Percentiles rank a stretch among this genome's conserved stretches.
Evolutionary conservation across 306 rosid genomes (phyloP).

Genomic region (Medicago arabica): DNA sequence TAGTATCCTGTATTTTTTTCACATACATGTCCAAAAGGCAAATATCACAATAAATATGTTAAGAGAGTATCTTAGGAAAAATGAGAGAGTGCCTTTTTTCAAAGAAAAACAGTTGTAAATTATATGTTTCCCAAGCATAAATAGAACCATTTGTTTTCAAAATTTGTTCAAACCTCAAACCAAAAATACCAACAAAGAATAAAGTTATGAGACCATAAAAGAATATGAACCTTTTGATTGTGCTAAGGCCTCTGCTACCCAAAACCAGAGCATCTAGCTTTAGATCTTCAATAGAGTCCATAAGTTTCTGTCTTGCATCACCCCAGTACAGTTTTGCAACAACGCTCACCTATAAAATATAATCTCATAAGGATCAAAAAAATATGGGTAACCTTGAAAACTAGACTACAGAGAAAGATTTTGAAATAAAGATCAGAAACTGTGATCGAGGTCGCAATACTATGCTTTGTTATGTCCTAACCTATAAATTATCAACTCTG

Average conservation of each 20-base stretch:
- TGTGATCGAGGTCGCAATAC: neutral
- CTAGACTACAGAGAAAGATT: neutral
- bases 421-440: neutral
- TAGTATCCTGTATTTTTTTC: conserved; percentile 64
- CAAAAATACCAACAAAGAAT: neutral
- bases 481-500: too few species aligned
- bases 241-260: conserved; percentile 93
- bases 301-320: conserved; percentile 88
- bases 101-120: too few species aligned
- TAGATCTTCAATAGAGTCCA: conserved; percentile 76
- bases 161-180: too few species aligned
- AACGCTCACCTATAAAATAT: conserved; percentile 50
- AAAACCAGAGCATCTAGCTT: conserved; percentile 79
- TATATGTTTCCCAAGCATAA: too few species aligned
- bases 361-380: neutral
- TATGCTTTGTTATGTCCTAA: neutral
- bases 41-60: conserved; percentile 5
- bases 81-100: too few species aligned
- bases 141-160: too few species aligned
- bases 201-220: neutral
- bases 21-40: neutral
- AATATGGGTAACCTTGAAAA: neutral
- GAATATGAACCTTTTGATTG: conserved; percentile 60
- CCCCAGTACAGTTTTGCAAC: conserved; percentile 88
- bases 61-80: too few species aligned